Evolutionary conservation across 441 rosid genomes (phyloP).

Genomic region (Aleurites moluccanus): DNA sequence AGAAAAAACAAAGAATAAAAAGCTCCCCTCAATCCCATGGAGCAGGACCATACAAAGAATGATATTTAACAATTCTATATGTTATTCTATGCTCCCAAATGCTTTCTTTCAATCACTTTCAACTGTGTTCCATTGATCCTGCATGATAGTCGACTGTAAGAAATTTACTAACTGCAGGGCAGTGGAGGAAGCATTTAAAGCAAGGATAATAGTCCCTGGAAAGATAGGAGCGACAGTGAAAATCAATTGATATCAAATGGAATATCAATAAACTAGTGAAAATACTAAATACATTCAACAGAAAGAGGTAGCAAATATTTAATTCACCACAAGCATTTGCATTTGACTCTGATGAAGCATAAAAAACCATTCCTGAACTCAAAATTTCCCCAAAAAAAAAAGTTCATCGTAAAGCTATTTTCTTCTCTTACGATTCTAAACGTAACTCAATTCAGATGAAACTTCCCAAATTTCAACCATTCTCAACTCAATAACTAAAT

Average conservation of each 20-base stretch:
- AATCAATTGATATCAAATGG: too few relatives aligned
- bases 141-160: background rate
- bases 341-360: background rate
- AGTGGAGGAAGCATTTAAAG: background rate
- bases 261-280: too few relatives aligned
- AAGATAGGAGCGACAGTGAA: background rate
- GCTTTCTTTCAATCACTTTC: constrained; percentile 10
- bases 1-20: constrained; percentile 52
- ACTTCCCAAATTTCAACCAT: background rate
- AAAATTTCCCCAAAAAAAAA: too few relatives aligned
- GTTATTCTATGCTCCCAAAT: background rate
- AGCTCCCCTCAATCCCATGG: constrained; percentile 63
- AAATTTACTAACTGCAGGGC: background rate
- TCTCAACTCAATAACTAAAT: background rate
- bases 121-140: constrained; percentile 9
- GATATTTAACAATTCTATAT: constrained; percentile 17
- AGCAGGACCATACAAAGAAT: constrained; percentile 13
- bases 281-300: too few relatives aligned
- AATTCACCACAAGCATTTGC: background rate
- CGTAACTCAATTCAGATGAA: background rate
- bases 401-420: background rate
- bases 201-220: background rate
- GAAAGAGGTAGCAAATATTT: background rate
- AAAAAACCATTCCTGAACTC: too few relatives aligned
- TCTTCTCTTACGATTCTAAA: background rate